phyloP scores from a whole-genome alignment of 2,329 filamentous ascomycete genomes.

The Byssothecium circinans region DNA sequence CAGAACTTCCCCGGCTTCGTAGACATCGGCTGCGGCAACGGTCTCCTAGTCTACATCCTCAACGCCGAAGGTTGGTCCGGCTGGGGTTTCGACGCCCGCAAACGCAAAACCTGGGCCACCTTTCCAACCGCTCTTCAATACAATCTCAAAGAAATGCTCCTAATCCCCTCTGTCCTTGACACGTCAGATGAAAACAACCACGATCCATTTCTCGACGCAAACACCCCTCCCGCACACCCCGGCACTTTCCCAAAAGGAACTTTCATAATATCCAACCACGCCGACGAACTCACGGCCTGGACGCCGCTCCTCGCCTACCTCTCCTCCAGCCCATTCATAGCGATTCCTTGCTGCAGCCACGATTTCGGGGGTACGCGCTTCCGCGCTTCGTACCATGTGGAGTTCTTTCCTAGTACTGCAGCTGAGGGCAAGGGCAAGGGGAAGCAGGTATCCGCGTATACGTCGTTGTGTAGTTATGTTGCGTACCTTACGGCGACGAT shows the following conservation, averaged over 20 bases:
- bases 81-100: slow-evolving; percentile 90
- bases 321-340: slow-evolving; percentile 79
- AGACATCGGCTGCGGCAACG: slow-evolving; percentile 95
- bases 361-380: slow-evolving; percentile 74
- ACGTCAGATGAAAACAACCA: neutral
- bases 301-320: slow-evolving; percentile 83
- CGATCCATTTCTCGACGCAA: neutral
- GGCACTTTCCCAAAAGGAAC: slow-evolving; percentile 73
- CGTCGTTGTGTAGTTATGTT: slow-evolving; percentile 80
- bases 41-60: slow-evolving; percentile 82
- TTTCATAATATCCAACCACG: slow-evolving; percentile 96
- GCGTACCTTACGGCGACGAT: slow-evolving; percentile 68
- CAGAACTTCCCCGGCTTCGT: slow-evolving; percentile 80
- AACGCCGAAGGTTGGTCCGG: slow-evolving; percentile 78
- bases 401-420: slow-evolving; percentile 10
- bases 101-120: slow-evolving; percentile 78
- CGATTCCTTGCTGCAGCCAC: slow-evolving; percentile 95
- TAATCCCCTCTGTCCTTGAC: slow-evolving; percentile 58
- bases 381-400: slow-evolving; percentile 56
- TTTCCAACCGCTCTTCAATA: slow-evolving; percentile 60
- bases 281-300: slow-evolving; percentile 94
- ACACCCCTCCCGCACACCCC: slow-evolving; percentile 43
- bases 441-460: slow-evolving; percentile 70
- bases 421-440: neutral
- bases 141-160: slow-evolving; percentile 60